Evolutionary conservation across 148 eudicot species (phyloP), one percentile per base, ranked within the genome.

Genomic region (Amaranthus hypochondriacus): DNA sequence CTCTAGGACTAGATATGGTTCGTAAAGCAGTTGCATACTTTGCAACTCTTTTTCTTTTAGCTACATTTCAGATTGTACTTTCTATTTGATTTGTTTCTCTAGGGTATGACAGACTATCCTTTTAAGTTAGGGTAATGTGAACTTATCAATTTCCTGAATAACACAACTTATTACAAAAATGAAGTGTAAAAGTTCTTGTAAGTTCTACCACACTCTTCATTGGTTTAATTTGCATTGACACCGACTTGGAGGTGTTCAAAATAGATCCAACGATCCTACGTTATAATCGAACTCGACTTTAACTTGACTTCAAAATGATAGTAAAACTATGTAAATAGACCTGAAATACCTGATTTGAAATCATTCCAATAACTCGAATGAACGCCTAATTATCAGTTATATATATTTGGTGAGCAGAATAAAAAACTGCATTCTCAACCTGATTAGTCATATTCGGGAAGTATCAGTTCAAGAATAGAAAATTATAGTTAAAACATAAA

Each of bases 21-120:
- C 60, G 73, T 68, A 60, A 68, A 60, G 67, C 51, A 70, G 79
- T 76, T 76, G 79, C 79, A n/a, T 62, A 70, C 79, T 76, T 76
- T 70, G 79, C 79, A 76, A 70, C 79, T 51, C 39, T 67, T 53
- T 67, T 57, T 43, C 42, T 70, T 70, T 69, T 51, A 4, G 67
- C 65, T 51, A 63, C 64, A 60, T 70, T 59, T 67, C 10, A 57
- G 63, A 73, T 79, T 79, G 55, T 74, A 18, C 18, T 18, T 18
- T 18, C 18, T 18, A 49, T 48, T 48, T 48, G 55, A 47, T 72
- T 77, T 71, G 64, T 55, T 71, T 21, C 64, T 77, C 64, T 63
- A 5, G 48, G 52, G 7, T 52, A 57, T 73, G 68, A 62, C 60
- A 18, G 7, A 72, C 72, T 67, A 51, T 69, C 60, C 71, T 66